These are phyloP conservation scores for Leucosporidium scottii DNA, from an alignment of 768 basidiomycete genomes.

Conservation along the genomic window DNA sequence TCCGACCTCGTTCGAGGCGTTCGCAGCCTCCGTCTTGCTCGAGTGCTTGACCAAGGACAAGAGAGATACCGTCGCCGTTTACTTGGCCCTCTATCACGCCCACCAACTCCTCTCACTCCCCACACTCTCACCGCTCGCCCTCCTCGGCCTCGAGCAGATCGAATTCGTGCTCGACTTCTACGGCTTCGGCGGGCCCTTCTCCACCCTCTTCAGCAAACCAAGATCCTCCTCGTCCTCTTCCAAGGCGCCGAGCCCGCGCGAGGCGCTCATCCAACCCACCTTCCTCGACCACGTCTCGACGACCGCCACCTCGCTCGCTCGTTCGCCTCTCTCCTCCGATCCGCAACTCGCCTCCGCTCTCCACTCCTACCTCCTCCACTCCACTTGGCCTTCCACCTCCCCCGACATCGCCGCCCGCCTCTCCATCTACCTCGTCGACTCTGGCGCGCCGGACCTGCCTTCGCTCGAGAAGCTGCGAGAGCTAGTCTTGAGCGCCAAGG, in stretches of 20 bases:
- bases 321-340: background rate
- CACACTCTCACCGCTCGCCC: background rate
- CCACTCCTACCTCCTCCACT: background rate
- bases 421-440: background rate
- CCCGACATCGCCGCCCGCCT: background rate
- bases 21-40: conserved; percentile 44
- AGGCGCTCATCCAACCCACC: conserved; percentile 19
- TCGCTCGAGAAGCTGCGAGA: background rate
- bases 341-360: background rate
- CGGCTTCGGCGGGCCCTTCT: conserved; percentile 8
- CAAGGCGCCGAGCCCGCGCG: conserved; percentile 1
- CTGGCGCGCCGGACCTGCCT: conserved; percentile 1
- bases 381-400: background rate
- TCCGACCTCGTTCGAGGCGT: conserved; percentile 29
- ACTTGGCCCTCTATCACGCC: conserved; percentile 14
- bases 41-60: conserved; percentile 92
- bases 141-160: conserved; percentile 9
- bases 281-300: conserved; percentile 22
- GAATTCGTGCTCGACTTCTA: conserved; percentile 25
- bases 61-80: conserved; percentile 21
- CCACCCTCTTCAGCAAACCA: conserved; percentile 3
- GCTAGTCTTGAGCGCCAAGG: background rate
- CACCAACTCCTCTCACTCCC: background rate
- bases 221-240: background rate
- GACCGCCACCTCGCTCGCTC: background rate